Base-by-base conservation (phyloP, 768 basidiomycete genomes). In the Rhizopogon vinicolor region DNA sequence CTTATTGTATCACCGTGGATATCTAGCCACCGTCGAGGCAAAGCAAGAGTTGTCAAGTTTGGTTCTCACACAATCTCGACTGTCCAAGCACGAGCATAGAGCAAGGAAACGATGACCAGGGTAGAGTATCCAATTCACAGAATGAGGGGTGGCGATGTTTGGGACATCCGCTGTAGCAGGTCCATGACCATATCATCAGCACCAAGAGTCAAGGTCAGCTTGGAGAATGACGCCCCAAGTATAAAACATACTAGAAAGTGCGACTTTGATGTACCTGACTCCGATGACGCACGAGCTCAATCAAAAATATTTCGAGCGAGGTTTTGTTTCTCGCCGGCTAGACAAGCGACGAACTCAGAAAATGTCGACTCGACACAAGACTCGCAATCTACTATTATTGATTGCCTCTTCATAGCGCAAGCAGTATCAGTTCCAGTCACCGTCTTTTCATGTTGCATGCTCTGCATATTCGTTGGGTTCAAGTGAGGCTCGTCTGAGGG, bases 21-120 rank as follows among this genome's bases (percentile, higher is more conserved):
- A 65, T 90, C 87, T 41, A 89, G 69, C 91, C 90, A 92, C 14
- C 90, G 82, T 35, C 89, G 78, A 41, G 91, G 89, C 52, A 84
- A 78, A 13, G 83, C 59, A 59, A 80, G 71, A 44, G 66, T 71
- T 41, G 35, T 37, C 75, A 65, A 7, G 71, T 81, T 46, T 68
- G 65, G 59, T 46, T 77, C 70, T 16, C 76, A 80, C 35, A 81
- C 71, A 10, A 71, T 64, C 22, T 49, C 48, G 40, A 87, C 82
- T 2, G 80, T 78, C 88, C 86, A 89, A 22, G 74, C 60, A 43
- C 66, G 68, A 45, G 81, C 63, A 60, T 79, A 76, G 18, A 73
- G 71, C 0, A 82, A 77, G 2, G 83, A 79, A 14, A 91, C 82
- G 39, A 91, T 64, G 5, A 79, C 72, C 28, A 83, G 66, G 13